Evolutionary conservation across 2,329 filamentous ascomycete species (phyloP), one percentile per base, ranked within the genome.

Genomic region (Clonostachys rhizophaga): DNA sequence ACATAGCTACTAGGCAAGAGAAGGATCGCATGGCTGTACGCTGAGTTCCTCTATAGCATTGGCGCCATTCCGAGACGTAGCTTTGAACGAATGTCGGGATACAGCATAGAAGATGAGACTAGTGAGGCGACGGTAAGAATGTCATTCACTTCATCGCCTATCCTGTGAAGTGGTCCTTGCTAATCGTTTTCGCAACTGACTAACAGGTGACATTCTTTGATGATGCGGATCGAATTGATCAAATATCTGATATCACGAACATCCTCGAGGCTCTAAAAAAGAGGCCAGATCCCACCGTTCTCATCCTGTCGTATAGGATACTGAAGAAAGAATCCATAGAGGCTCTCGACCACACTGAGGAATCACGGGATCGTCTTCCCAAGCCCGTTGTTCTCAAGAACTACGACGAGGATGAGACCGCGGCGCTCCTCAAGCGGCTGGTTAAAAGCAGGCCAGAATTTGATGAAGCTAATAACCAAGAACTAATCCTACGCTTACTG

Each of bases 1-100:
- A 55, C n/a, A 58, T 80, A 2, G 49, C 66, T 3, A 54, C 24
- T 4, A 39, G 36, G 36, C 2, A 39, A 39, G 11, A 39, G 17
- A 18, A n/a, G 36, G 14, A 39, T 39, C 12, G 36, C 36, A 2
- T 18, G 17, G 36, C 36, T 39, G 1, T 39, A 39, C 10, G 36
- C 36, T 11, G 36, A 39, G 36, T 18, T 39, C 17, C 36, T 39
- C 17, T 39, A n/a, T 18, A 39, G 36, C 36, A 39, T 39, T 39
- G 12, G 36, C 14, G 36, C 36, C 14, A 11, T 39, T 10, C 17
- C 36, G 14, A 12, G 36, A n/a, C 36, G 36, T 3, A 18, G 17
- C 36, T 39, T 39, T 14, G 14, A n/a, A n/a, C 14, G 36, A 39
- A 18, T 39, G 14, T n/a, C 36, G 12, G 36, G 24, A 30, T 30